These are phyloP conservation scores for Russula earlei DNA, from an alignment of 768 basidiomycete species.

Conservation along the genomic window DNA sequence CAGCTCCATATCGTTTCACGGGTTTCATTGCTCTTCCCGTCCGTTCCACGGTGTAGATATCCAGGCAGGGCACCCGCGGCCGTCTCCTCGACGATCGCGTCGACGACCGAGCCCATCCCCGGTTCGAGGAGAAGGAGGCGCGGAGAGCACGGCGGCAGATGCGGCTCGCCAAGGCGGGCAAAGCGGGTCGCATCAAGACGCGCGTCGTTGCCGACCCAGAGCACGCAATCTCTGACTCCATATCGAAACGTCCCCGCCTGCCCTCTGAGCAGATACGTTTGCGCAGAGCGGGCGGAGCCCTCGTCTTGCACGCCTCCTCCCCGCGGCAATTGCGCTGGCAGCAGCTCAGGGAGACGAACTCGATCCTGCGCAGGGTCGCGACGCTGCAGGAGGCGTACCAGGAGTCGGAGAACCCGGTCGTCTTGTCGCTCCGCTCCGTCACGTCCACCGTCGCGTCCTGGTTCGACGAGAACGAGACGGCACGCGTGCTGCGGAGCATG, in stretches of 20 bases:
- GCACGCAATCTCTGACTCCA: slow-evolving; percentile 37
- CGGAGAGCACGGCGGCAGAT: slow-evolving; percentile 70
- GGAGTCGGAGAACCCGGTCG: slow-evolving; percentile 88
- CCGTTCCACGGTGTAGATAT: no score
- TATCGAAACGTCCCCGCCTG: background rate
- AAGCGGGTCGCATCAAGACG: slow-evolving; percentile 46
- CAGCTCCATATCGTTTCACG: background rate
- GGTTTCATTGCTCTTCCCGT: background rate
- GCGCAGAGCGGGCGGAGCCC: slow-evolving; percentile 72
- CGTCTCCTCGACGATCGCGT: slow-evolving; percentile 75
- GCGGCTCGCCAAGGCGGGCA: slow-evolving; percentile 80
- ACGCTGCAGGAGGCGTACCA: slow-evolving; percentile 65
- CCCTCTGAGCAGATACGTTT: background rate
- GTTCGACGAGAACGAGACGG: slow-evolving; percentile 97
- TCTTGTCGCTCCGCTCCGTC: slow-evolving; percentile 71
- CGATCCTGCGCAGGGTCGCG: slow-evolving; percentile 52
- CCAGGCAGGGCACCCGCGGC: slow-evolving; percentile 71
- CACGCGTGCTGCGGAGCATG: slow-evolving; percentile 86
- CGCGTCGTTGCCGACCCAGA: slow-evolving; percentile 68
- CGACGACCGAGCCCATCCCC: slow-evolving; percentile 92
- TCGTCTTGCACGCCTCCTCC: slow-evolving; percentile 79
- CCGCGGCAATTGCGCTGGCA: slow-evolving; percentile 76
- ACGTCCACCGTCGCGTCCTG: slow-evolving; percentile 80
- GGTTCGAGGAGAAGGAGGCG: slow-evolving; percentile 92
- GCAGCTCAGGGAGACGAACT: slow-evolving; percentile 66